Base-by-base conservation (phyloP, 2,329 filamentous ascomycete species). In the Diplodia corticola region DNA sequence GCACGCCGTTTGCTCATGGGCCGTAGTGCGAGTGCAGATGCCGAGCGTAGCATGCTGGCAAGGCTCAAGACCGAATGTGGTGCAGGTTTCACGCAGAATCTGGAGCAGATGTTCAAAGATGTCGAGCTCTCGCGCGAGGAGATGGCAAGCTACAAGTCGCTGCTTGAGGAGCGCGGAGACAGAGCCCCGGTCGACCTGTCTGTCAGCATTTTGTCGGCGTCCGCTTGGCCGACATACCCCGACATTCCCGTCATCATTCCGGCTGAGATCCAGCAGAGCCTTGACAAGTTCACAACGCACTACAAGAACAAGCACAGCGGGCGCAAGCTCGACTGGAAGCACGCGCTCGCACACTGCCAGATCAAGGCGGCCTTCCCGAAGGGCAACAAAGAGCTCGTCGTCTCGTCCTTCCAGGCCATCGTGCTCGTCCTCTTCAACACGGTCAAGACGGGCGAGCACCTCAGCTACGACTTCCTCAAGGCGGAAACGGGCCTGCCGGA, bases 81-180 rank as follows among this genome's bases (percentile, higher is more conserved):
- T 46, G 90, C 91, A 15, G 91, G 88, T 71, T 98, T 99, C 76
- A 99, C 95, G 0, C 93, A 97, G 75, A 99, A 99, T 73, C 84
- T 99, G 0, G 96, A 99, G 79, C 92, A 94, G 69, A 99, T 99
- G 95, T 99, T 99, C 83, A 97, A 96, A 77, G 95, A 99, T 74
- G 92, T 98, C 77, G 93, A 97, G 75, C 85, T 97, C 22, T 91
- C 91, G 13, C 90, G 91, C 68, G 95, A 98, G 72, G 94, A 98
- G 75, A 96, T 98, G 90, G 80, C 85, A n/a, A 87, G 90, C 0
- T 99, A 96, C 80, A 95, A 90, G 77, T 81, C 85, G 78, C 77
- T 93, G 78, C 80, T 85, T 54, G 84, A 86, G 68, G 84, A 86
- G 79, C 83, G 85, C 17, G 83, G 84, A 61, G 84, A 84, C 64